These are phyloP conservation scores for Triangularia verruculosa DNA, from an alignment of 2,329 filamentous ascomycete species.

Conservation along the genomic window DNA sequence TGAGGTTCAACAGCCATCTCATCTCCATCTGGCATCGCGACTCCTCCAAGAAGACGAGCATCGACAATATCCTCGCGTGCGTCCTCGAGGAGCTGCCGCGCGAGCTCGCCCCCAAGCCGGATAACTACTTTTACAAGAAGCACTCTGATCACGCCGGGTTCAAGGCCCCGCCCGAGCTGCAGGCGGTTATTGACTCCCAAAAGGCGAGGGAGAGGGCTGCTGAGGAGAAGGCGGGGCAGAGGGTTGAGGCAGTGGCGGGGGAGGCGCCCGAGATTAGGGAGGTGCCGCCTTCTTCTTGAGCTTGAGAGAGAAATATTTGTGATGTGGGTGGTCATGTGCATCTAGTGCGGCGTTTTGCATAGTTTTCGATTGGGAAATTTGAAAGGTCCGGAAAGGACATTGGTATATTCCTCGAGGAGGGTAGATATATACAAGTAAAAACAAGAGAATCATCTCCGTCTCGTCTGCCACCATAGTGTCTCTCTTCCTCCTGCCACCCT, in stretches of 20 bases:
- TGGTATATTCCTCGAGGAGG: not conserved
- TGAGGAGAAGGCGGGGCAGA: conserved; percentile 28
- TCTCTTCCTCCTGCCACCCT: not conserved
- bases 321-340: not conserved
- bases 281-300: conserved; percentile 18
- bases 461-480: not conserved
- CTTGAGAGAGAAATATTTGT: conserved; percentile 12
- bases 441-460: not conserved
- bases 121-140: conserved; percentile 81
- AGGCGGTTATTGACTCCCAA: conserved; percentile 56
- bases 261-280: conserved; percentile 24
- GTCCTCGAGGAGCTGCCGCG: conserved; percentile 71
- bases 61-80: conserved; percentile 69
- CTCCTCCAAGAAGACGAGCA: conserved; percentile 72
- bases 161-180: conserved; percentile 59
- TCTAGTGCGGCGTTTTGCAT: not conserved
- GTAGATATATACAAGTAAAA: not conserved
- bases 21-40: conserved; percentile 94
- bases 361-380: not conserved
- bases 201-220: conserved; percentile 44
- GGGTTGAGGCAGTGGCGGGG: conserved; percentile 26
- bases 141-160: conserved; percentile 87
- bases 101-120: conserved; percentile 68
- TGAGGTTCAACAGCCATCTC: conserved; percentile 84
- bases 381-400: not conserved